Evolutionary conservation across 2,329 filamentous ascomycete genomes (phyloP).

Genomic region (Penicillium sp.): DNA sequence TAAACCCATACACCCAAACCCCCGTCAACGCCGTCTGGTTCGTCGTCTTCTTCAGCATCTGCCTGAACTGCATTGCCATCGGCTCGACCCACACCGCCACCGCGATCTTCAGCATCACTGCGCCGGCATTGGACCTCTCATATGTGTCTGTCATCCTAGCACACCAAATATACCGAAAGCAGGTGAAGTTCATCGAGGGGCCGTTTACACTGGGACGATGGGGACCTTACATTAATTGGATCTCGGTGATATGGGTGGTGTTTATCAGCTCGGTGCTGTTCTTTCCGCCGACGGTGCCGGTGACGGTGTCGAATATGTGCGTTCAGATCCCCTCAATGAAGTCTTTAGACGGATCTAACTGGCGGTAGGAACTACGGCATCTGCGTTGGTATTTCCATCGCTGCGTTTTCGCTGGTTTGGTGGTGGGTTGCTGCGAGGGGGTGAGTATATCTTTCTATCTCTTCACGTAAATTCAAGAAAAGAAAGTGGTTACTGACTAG

Average conservation of each 20-base stretch:
- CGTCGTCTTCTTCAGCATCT: conserved; percentile 49
- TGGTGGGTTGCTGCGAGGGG: conserved; percentile 39
- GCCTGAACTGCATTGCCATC: conserved; percentile 44
- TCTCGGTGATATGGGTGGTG: conserved; percentile 53
- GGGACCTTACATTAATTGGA: conserved; percentile 47
- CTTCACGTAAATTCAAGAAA: too few relatives aligned
- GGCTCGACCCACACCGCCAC: conserved; percentile 39
- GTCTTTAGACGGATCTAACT: too few relatives aligned
- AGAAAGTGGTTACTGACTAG: conserved; percentile 3
- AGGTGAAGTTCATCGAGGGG: conserved; percentile 49
- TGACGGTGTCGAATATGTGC: conserved; percentile 43
- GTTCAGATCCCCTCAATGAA: too few relatives aligned
- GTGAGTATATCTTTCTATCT: conserved; percentile 22
- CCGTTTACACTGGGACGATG: conserved; percentile 51
- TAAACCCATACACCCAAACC: conserved; percentile 49
- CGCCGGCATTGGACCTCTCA: conserved; percentile 45
- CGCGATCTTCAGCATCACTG: conserved; percentile 47
- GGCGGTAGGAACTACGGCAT: conserved; percentile 45
- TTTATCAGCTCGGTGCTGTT: conserved; percentile 57
- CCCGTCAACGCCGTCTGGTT: conserved; percentile 58
- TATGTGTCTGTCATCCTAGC: conserved; percentile 56
- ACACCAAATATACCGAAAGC: conserved; percentile 43
- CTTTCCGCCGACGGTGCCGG: conserved; percentile 42
- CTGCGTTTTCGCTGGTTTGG: conserved; percentile 44
- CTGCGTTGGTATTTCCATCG: conserved; percentile 41